Base-by-base conservation (phyloP, 225 moss, liverwort and hornwort species). In the Physcomitrium patens region DNA sequence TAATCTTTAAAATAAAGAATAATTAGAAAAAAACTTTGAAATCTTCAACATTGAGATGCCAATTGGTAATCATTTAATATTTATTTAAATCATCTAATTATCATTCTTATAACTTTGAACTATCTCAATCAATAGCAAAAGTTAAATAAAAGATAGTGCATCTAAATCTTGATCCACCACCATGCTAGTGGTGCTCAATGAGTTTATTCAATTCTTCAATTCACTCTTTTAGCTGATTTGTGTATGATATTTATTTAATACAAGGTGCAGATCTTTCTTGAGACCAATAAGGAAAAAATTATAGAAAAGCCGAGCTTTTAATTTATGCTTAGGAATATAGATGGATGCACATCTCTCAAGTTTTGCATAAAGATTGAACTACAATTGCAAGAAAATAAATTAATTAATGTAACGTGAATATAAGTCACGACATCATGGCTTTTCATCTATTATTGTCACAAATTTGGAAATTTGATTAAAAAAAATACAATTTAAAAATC, bases 351-450 rank as follows among this genome's bases (percentile, higher is more conserved):
- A 87, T 84, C 84, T 87, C 79, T 75, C 84, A 84, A 49, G 77
- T 79, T 82, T 87, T 82, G 48, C 87, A 87, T 62, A 79, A 84
- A 60, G n/a, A 50, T 79, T 75, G 68, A 82, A 87, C 75, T 87
- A 84, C 79, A 77, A 71, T 84, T 87, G 77, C 83, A 81, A 56
- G 73, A 79, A 68, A 37, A 60, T 51, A 59, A 53, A 63, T n/a
- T n/a, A 68, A 64, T 18, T 28, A 53, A 64, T 56, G 56, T 17
- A 78, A 72, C 11, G n/a, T 44, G 43, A 72, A 26, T 44, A 77
- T 74, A 80, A 65, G 60, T 74, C n/a, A n/a, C n/a, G n/a, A n/a
- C 49, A 31, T 61, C 43, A 16, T 60, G n/a, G 14, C 65, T 49
- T 18, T 42, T 24, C 47, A 70, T 14, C 71, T n/a, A n/a, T n/a